Conservation (phyloP, 1,284 basidiomycete genomes). For the Sporisorium sorghi region DNA sequence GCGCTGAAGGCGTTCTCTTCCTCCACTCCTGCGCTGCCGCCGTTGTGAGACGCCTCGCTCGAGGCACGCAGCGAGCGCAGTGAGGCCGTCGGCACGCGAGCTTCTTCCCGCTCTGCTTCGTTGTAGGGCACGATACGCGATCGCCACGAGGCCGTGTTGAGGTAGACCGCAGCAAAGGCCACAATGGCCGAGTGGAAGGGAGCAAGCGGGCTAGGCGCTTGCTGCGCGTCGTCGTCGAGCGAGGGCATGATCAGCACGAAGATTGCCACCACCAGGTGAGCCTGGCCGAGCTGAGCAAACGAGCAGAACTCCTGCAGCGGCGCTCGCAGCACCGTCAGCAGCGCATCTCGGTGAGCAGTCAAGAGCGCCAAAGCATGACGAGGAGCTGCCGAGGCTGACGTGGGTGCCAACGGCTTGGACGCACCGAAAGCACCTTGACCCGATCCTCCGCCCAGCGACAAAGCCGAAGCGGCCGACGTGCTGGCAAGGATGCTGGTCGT, state of each 20-base stretch:
- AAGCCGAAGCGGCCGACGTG: constrained; percentile 70
- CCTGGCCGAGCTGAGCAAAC: constrained; percentile 79
- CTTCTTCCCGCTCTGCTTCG: constrained; percentile 77
- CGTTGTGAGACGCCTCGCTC: constrained; percentile 27
- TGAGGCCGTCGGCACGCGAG: constrained; percentile 62
- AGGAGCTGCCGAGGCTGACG: constrained; percentile 38
- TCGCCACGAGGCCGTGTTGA: constrained; percentile 77
- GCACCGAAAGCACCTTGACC: constrained; percentile 48
- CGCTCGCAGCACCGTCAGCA: constrained; percentile 81
- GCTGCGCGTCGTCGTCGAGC: constrained; percentile 81
- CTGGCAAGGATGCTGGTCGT: constrained; percentile 72
- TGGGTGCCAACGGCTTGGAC: constrained; percentile 37
- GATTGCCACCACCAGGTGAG: constrained; percentile 78
- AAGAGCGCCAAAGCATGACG: constrained; percentile 80
- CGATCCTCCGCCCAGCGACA: constrained; percentile 72
- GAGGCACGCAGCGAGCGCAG: constrained; percentile 42
- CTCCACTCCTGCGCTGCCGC: constrained; percentile 20
- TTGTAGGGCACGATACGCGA: constrained; percentile 77
- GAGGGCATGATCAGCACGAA: constrained; percentile 77
- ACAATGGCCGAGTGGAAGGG: constrained; percentile 81
- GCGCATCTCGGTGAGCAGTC: constrained; percentile 81
- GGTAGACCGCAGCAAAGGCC: constrained; percentile 79
- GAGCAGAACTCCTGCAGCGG: constrained; percentile 76
- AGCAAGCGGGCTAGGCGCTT: constrained; percentile 70
- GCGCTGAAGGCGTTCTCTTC: constrained; percentile 55